Evolutionary conservation across 306 rosid genomes (phyloP), one percentile per base, ranked within the genome.

Genomic region (Comarum palustre): DNA sequence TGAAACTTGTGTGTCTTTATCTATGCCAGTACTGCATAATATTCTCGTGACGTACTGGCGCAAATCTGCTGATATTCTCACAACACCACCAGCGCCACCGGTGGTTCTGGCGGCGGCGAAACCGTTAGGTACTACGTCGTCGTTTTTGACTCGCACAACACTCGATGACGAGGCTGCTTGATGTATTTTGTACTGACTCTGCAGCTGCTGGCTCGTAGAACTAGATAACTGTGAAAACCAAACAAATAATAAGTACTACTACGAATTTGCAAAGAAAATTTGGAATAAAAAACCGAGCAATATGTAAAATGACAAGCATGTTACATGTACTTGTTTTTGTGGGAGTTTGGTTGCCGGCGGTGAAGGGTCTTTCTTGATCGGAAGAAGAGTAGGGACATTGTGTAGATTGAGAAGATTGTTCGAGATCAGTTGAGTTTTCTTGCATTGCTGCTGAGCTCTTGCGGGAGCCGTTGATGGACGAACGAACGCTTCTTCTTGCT

Each of bases 401-500:
- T 78, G 82, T 80, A 86, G 58, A 78, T 71, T 84, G 57, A 85
- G 74, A 43, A 88, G 82, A 48, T 86, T 77, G 57, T 66, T 88
- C 7, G 94, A 87, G 66, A 61, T 61, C 74, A 86, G 73, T 12
- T 88, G 83, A 36, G 71, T 81, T 69, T 70, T 89, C 84, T 87
- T 89, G 84, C 82, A 61, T 75, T 82, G 87, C 65, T 68, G 36
- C 66, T 55, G 84, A 69, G 79, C 69, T 79, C 86, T 82, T 19
- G 77, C 73, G 12, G 66, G 66, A 16, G 84, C 58, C 29, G 86
- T 79, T 55, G 85, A 73, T n/a, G 89, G 78, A 45, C 88, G 78
- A 36, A 87, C 88, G 72, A 90, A 94, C 32, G 93, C 66, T 75
- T 90, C 97, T 55, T 91, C 88, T 79, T 89, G 85, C 85, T 82